Evolutionary conservation across 805 yeast genomes (phyloP), one percentile per base, ranked within the genome.

Genomic region (Lipomyces lipofer): DNA sequence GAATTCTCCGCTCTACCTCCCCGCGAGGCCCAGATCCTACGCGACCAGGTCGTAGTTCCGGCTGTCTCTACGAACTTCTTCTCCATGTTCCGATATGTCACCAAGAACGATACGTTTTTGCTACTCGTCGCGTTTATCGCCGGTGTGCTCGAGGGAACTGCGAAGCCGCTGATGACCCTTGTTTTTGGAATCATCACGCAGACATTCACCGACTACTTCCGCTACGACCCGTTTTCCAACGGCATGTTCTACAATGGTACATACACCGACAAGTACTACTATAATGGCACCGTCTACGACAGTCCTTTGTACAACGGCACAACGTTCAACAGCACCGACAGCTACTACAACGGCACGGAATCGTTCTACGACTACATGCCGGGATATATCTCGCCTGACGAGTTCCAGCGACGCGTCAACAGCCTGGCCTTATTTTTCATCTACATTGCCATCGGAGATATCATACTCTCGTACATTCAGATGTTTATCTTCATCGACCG

Each of bases 111-210:
- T 27, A 44, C 45, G 12, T 29, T 62, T 17, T 45, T 63, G 17
- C 44, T 53, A 27, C 28, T 40, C 13, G 60, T 74, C 13, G 78
- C 71, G 6, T 60, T 68, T 8, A 56, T 69, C 9, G 71, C 60
- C 15, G 52, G 62, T 17, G 39, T 56, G 13, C 56, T 52, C 24
- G 60, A 60, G 35, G 66, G 66, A 5, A 49, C 40, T 57, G 73
- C 73, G 3, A 52, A 72, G 56, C 77, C 77, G 1, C 64, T 73
- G 60, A 73, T 73, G 65, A 72, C 77, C 13, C 58, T 73, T 43
- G 71, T 73, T 9, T 71, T 72, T 24, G 77, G 77, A 21, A 57
- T 60, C 30, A 56, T 73, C 49, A 66, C 77, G 13, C 67, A 70
- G 49, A 64, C 67, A 25, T 71, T 74, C 63, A 63, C 69, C 43